Evolutionary conservation across 768 basidiomycete genomes (phyloP).

Genomic region (Suillus weaverae): DNA sequence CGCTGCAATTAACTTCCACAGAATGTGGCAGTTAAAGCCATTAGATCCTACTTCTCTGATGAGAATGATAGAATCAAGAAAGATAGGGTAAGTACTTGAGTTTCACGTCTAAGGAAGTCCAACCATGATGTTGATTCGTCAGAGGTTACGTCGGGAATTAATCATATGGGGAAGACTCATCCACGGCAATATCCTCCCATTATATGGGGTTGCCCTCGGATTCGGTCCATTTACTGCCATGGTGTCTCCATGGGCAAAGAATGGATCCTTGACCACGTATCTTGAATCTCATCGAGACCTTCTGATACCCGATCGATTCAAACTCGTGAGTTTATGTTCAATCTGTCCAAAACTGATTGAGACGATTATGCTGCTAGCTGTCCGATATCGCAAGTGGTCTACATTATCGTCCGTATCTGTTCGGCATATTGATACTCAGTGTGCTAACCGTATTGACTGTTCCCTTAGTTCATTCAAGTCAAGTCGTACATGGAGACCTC

Average conservation of each 20-base stretch:
- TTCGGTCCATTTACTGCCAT: conserved; percentile 24
- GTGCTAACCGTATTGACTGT: background rate
- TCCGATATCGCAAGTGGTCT: conserved; percentile 4
- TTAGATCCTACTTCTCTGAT: conserved; percentile 3
- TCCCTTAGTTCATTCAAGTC: conserved; percentile 1
- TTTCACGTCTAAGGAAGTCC: background rate
- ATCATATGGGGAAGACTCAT: conserved; percentile 20
- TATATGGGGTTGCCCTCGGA: conserved; percentile 20
- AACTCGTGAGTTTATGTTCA: conserved; percentile 16
- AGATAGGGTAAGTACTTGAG: background rate
- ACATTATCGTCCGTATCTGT: background rate
- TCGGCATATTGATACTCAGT: background rate
- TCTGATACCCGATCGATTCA: conserved; percentile 13
- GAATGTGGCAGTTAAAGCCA: conserved; percentile 9
- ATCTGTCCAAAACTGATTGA: background rate
- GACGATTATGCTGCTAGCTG: background rate
- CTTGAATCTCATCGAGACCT: conserved; percentile 12
- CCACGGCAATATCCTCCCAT: conserved; percentile 23
- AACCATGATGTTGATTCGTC: background rate
- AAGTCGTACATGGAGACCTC: conserved; percentile 10
- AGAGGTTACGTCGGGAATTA: conserved; percentile 24
- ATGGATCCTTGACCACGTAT: conserved; percentile 19
- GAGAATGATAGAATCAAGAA: conserved; percentile 7
- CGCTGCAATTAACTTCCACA: background rate
- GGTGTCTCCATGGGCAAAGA: conserved; percentile 25